These are phyloP conservation scores for Chrysoporthe austroafricana DNA, from an alignment of 2,329 filamentous ascomycete species.

Conservation along the genomic window DNA sequence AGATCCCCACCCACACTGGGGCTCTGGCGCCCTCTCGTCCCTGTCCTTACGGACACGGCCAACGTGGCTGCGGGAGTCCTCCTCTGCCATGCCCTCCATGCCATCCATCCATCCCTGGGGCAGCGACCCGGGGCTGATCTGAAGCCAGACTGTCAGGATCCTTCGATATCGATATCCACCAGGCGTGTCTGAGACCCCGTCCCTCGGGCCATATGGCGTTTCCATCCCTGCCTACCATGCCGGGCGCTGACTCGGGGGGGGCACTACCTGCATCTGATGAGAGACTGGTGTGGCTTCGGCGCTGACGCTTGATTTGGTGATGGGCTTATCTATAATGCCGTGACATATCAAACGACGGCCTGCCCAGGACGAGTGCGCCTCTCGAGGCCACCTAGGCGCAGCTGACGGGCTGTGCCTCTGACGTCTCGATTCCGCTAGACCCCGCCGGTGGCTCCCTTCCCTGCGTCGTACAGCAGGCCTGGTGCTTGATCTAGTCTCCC, in stretches of 20 bases:
- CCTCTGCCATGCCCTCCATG: background rate
- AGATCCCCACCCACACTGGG: background rate
- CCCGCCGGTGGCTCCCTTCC: background rate
- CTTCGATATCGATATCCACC: conserved; percentile 11
- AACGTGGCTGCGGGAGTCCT: conserved; percentile 13
- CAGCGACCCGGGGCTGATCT: background rate
- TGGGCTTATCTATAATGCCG: conserved; percentile 9
- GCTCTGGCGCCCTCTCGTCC: background rate
- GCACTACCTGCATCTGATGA: background rate
- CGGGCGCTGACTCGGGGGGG: conserved; percentile 22
- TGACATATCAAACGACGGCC: conserved; percentile 6
- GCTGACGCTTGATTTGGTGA: conserved; percentile 16
- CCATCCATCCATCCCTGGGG: background rate
- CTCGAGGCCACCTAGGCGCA: background rate
- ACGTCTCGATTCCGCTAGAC: background rate
- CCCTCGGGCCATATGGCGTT: conserved; percentile 21
- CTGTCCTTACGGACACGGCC: conserved; percentile 7
- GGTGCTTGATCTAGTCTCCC: background rate
- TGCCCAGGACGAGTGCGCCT: background rate
- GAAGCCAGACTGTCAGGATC: background rate
- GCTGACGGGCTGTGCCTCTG: background rate
- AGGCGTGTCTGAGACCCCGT: conserved; percentile 23
- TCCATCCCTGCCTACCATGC: conserved; percentile 12
- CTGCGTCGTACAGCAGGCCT: background rate
- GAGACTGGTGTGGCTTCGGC: conserved; percentile 25